Evolutionary conservation across 345 rosid genomes (phyloP).

Genomic region (Syzygium aromaticum): DNA sequence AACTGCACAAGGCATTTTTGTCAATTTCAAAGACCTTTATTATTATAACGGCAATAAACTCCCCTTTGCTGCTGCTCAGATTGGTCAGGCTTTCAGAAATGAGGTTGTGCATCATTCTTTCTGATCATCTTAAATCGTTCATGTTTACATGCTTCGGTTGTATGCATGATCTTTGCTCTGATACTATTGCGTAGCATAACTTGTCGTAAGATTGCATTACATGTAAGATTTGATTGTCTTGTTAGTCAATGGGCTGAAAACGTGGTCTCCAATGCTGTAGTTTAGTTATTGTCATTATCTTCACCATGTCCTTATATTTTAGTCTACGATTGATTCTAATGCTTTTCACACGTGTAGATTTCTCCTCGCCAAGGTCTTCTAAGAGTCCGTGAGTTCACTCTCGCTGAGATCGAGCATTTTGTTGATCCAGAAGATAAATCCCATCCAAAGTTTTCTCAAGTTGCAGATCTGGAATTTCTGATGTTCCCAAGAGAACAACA

Average conservation of each 20-base stretch:
- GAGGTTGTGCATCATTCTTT: constrained; percentile 44
- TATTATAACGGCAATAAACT: constrained; percentile 89
- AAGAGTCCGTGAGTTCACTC: constrained; percentile 89
- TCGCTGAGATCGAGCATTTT: constrained; percentile 96
- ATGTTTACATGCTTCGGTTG: neutral
- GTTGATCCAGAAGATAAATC: constrained; percentile 95
- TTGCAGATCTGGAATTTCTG: constrained; percentile 58
- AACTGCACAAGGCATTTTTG: constrained; percentile 98
- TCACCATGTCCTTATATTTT: neutral
- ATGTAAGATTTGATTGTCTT: neutral
- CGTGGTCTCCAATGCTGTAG: neutral
- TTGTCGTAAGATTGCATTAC: neutral
- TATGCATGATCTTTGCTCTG: neutral
- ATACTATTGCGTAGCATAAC: neutral
- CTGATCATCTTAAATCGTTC: neutral
- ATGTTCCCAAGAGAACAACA: constrained; percentile 94
- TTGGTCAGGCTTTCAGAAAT: constrained; percentile 96
- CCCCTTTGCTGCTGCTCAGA: constrained; percentile 97
- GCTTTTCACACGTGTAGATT: constrained; percentile 31
- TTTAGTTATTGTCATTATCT: neutral
- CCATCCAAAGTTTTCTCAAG: constrained; percentile 74
- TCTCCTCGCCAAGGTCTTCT: constrained; percentile 99
- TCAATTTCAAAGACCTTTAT: constrained; percentile 80
- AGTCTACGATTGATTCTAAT: neutral
- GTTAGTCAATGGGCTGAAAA: neutral